Percentiles rank a stretch among this genome's conserved stretches.
phyloP scores from a whole-genome alignment of 345 rosid genomes.

The Salix udensis region DNA sequence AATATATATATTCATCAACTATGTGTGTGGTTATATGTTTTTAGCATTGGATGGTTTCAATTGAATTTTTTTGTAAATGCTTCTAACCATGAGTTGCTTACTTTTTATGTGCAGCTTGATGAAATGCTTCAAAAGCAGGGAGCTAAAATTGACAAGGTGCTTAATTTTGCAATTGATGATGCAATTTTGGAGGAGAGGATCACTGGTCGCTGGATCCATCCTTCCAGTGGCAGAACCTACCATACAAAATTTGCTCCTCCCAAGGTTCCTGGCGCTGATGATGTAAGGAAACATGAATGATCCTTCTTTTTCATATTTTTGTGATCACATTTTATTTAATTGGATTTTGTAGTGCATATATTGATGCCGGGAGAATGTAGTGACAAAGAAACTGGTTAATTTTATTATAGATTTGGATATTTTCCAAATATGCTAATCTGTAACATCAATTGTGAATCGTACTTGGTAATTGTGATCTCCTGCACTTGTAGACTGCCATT shows the following conservation, averaged over 20 bases:
- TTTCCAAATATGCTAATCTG: neutral
- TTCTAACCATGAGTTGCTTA: conserved; percentile 11
- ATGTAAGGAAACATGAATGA: conserved; percentile 48
- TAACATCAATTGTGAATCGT: neutral
- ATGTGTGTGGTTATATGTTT: neutral
- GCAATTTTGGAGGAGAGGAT: conserved; percentile 89
- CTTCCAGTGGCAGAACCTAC: conserved; percentile 90
- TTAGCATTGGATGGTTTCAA: neutral
- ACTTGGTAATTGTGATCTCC: neutral
- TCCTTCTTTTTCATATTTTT: conserved; percentile 8
- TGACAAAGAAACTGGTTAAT: neutral
- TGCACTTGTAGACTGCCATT: neutral
- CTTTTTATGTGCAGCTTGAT: conserved; percentile 60
- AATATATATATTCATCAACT: neutral
- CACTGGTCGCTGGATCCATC: conserved; percentile 96
- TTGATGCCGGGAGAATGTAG: neutral
- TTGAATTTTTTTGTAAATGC: neutral
- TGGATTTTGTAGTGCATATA: neutral
- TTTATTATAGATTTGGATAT: neutral
- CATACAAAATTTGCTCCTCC: conserved; percentile 89
- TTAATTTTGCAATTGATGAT: conserved; percentile 86
- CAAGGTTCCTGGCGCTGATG: conserved; percentile 72
- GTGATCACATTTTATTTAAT: neutral
- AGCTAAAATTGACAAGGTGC: conserved; percentile 67
- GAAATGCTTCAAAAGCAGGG: conserved; percentile 89